These are phyloP conservation scores for Chrysoporthe deuterocubensis DNA, from an alignment of 2,329 filamentous ascomycete genomes.

Conservation along the genomic window DNA sequence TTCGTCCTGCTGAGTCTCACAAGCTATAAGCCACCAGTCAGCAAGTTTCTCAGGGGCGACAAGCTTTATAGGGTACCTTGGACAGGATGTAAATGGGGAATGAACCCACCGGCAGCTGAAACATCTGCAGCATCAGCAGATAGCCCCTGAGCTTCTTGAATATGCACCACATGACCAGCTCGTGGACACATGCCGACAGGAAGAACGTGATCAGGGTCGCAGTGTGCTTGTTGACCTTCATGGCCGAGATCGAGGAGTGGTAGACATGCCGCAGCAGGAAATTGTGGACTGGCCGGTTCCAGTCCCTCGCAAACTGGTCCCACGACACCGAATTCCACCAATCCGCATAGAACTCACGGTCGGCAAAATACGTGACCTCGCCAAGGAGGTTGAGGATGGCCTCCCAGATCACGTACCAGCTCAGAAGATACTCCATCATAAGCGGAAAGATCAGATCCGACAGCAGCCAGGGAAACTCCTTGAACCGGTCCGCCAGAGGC, in stretches of 20 bases:
- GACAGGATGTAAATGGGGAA: background rate
- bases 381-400: constrained; percentile 75
- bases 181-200: constrained; percentile 71
- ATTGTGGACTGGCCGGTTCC: constrained; percentile 79
- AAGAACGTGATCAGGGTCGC: constrained; percentile 79
- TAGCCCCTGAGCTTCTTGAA: constrained; percentile 80
- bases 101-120: constrained; percentile 64
- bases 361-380: constrained; percentile 76
- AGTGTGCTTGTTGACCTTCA: constrained; percentile 70
- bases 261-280: constrained; percentile 81
- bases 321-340: constrained; percentile 70
- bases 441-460: constrained; percentile 78
- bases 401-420: constrained; percentile 85
- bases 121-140: constrained; percentile 73
- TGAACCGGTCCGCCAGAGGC: constrained; percentile 63
- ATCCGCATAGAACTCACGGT: constrained; percentile 71
- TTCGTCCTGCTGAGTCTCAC: constrained; percentile 69
- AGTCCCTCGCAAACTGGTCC: constrained; percentile 80
- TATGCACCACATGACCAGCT: constrained; percentile 79
- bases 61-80: too few species aligned
- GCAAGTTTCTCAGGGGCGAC: constrained; percentile 17
- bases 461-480: constrained; percentile 75
- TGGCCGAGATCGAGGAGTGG: constrained; percentile 74
- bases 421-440: constrained; percentile 76
- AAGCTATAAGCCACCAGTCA: constrained; percentile 44